Evolutionary conservation across 78 protist species (phyloP).

Genomic region (Capsaspora owczarzaki): DNA sequence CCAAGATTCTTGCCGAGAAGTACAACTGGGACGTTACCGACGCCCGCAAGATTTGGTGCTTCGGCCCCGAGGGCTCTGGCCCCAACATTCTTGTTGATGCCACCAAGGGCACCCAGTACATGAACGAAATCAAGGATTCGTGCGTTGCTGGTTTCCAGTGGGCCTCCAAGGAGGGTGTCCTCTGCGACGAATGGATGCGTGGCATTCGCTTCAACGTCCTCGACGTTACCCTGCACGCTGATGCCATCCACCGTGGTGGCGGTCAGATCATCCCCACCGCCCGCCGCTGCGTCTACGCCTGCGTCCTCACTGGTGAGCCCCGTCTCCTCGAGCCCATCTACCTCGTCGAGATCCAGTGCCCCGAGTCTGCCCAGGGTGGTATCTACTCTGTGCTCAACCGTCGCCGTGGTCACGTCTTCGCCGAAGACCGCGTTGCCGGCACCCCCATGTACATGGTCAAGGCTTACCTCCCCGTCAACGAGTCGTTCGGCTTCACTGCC

Average conservation of each 20-base stretch:
- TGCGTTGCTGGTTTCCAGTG: constrained; percentile 90
- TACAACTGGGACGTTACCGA: constrained; percentile 77
- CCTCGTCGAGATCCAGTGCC: constrained; percentile 85
- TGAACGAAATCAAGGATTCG: constrained; percentile 95
- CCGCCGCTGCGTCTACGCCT: constrained; percentile 82
- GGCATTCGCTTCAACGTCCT: constrained; percentile 82
- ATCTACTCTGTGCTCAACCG: constrained; percentile 81
- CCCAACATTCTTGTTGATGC: constrained; percentile 89
- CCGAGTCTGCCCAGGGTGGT: constrained; percentile 80
- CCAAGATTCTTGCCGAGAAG: constrained; percentile 64
- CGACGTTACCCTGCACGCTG: constrained; percentile 96
- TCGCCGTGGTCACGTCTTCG: constrained; percentile 87
- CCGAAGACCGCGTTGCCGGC: constrained; percentile 80
- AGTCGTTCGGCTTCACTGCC: constrained; percentile 98
- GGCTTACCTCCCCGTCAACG: constrained; percentile 95
- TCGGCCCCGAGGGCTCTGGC: constrained; percentile 94
- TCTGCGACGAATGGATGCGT: constrained; percentile 92
- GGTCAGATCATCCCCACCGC: constrained; percentile 87
- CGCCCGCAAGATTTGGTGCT: constrained; percentile 93
- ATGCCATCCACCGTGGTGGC: constrained; percentile 98
- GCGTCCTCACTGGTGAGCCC: constrained; percentile 75
- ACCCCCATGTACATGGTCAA: constrained; percentile 79
- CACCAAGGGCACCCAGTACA: constrained; percentile 80
- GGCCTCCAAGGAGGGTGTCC: constrained; percentile 91
- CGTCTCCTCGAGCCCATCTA: constrained; percentile 91